Evolutionary conservation across 2,329 filamentous ascomycete genomes (phyloP).

Genomic region (Colletotrichum sojae): DNA sequence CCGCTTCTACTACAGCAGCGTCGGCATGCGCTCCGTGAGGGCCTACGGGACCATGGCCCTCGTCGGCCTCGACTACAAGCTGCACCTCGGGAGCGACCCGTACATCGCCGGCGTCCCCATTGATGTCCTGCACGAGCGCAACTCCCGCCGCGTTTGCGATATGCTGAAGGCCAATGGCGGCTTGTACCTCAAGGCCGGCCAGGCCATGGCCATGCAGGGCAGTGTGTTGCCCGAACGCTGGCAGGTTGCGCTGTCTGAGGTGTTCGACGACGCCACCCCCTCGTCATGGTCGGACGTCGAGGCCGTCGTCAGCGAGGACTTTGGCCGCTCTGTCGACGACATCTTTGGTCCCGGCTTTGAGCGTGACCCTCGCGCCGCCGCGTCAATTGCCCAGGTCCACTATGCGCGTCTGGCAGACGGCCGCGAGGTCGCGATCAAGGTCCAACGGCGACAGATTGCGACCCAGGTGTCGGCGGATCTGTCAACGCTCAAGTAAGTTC

Average conservation of each 20-base stretch:
- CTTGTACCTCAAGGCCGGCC: conserved; percentile 79
- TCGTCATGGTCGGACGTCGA: conserved; percentile 76
- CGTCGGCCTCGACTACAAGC: conserved; percentile 77
- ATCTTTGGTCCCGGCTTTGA: conserved; percentile 64
- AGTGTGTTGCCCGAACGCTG: conserved; percentile 77
- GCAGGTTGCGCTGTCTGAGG: conserved; percentile 76
- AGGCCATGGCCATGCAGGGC: conserved; percentile 80
- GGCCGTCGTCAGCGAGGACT: conserved; percentile 75
- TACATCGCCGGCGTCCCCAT: conserved; percentile 16
- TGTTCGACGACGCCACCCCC: conserved; percentile 81
- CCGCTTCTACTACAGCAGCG: conserved; percentile 41
- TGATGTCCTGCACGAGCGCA: conserved; percentile 72
- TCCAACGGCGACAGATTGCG: conserved; percentile 76
- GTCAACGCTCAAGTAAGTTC: conserved; percentile 73
- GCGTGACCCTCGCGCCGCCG: conserved; percentile 60
- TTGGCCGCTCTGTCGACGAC: conserved; percentile 69
- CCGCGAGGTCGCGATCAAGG: conserved; percentile 33
- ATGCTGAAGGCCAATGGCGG: conserved; percentile 76
- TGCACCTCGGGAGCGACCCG: conserved; percentile 74
- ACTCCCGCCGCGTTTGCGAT: conserved; percentile 74
- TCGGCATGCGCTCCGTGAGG: conserved; percentile 29
- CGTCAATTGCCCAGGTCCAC: conserved; percentile 79
- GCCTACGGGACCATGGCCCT: conserved; percentile 30
- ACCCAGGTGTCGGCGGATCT: conserved; percentile 77
- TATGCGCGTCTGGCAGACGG: conserved; percentile 68